Percentiles rank a stretch among this genome's conserved stretches.
Evolutionary conservation across 164 flowering plant species (phyloP).

Genomic region (Stephania cephalantha): DNA sequence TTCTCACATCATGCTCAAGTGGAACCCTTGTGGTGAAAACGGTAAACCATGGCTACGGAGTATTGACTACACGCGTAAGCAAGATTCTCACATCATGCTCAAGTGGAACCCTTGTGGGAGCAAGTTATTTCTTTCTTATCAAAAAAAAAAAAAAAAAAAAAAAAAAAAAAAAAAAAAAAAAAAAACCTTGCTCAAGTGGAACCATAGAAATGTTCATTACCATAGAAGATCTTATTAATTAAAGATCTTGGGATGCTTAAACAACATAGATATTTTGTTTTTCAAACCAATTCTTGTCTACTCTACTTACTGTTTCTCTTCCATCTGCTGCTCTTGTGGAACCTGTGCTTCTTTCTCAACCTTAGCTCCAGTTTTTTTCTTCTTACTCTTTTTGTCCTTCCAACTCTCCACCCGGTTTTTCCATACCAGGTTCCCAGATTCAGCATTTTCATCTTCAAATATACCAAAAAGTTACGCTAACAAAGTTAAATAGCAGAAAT

Average conservation of each 20-base stretch:
- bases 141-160: no score
- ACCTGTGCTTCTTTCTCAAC: constrained; percentile 37
- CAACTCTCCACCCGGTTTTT: constrained; percentile 93
- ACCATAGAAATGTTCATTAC: not conserved
- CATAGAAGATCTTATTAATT: no score
- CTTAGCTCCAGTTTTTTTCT: constrained; percentile 26
- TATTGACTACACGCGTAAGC: no score
- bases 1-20: no score
- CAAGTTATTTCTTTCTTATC: no score
- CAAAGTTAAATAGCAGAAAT: not conserved
- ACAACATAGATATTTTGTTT: no score
- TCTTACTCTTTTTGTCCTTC: constrained; percentile 80
- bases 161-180: no score
- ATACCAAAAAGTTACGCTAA: not conserved
- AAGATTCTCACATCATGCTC: no score
- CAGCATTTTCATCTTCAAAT: constrained; percentile 60
- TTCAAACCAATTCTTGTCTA: not conserved
- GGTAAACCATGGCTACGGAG: not conserved
- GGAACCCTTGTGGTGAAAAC: not conserved
- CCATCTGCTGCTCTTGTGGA: constrained; percentile 83
- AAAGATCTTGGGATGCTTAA: no score
- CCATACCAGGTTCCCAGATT: constrained; percentile 88
- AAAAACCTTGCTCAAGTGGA: not conserved
- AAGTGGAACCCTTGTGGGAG: no score
- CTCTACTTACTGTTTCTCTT: constrained; percentile 54